Base-by-base conservation (phyloP, 2,329 filamentous ascomycete genomes). In the Phoma sp. region DNA sequence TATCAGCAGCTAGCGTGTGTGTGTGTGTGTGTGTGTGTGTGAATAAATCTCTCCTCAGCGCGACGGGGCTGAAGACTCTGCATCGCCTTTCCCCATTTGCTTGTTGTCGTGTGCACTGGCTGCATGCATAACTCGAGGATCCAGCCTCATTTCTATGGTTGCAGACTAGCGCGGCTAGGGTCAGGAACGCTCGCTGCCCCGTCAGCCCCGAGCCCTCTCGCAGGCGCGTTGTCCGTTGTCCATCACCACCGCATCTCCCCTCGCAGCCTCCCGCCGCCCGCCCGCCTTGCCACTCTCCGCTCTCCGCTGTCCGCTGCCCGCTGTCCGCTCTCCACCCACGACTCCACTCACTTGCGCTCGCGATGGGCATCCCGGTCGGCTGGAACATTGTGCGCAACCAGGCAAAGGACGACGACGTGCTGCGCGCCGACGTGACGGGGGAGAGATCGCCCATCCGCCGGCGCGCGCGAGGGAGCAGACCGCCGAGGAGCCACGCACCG, bases 391-490 rank as follows among this genome's bases (percentile, higher is more conserved):
- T 79, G 79, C 71, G 81, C 83, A 68, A 82, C 43, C 74, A 79
- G 55, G 76, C 78, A 51, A 63, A 59, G 57, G 71, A 73, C 22
- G 78, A 77, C 49, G 74, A 77, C 54, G 70, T 77, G 48, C 69
- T 77, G 59, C 85, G 85, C 70, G 72, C 70, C 59, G 84, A 87
- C 65, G 72, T 79, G 33, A 80, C 80, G 53, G 82, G 82, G 41
- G 70, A 77, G 51, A 82, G 85, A 68, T 86, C 84, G 35, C 74
- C 82, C 37, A 87, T 88, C 65, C 82, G 85, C 57, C 82, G 85
- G 55, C 78, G 81, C 61, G 62, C 63, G 38, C 67, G 70, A 39
- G 58, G 61, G 29, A 63, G 60, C 51, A 62, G 63, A 61, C 65
- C 66, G 24, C 62, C 68, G 33, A 49, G 51, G 45, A 25, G 19